These are phyloP conservation scores for Arthrobotrys iridis DNA, from an alignment of 2,329 filamentous ascomycete genomes.

Conservation along the genomic window DNA sequence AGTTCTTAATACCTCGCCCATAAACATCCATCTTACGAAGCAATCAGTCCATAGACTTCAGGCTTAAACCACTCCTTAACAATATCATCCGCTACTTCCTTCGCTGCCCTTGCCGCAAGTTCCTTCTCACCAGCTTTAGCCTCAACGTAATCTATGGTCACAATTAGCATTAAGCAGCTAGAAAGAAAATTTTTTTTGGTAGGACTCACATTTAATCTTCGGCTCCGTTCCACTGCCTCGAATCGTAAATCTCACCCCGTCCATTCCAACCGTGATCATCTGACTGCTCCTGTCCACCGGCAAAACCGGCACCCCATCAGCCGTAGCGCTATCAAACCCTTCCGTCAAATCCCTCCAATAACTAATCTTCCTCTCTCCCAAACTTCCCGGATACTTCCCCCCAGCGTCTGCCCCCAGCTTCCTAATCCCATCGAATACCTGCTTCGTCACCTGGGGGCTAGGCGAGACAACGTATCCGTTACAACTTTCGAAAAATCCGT, in stretches of 20 bases:
- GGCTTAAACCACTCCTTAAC: constrained; percentile 66
- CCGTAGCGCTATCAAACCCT: constrained; percentile 69
- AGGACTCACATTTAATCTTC: constrained; percentile 69
- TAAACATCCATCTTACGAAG: background rate
- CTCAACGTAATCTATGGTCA: constrained; percentile 65
- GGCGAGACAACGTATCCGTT: constrained; percentile 73
- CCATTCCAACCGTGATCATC: constrained; percentile 73
- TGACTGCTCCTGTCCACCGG: constrained; percentile 69
- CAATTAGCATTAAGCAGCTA: background rate
- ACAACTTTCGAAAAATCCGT: constrained; percentile 71
- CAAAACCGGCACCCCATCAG: constrained; percentile 66
- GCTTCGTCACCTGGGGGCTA: constrained; percentile 65
- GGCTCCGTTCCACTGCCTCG: constrained; percentile 73
- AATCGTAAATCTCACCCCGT: constrained; percentile 70
- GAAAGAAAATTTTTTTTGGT: background rate
- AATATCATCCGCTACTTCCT: constrained; percentile 64
- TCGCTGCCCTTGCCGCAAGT: constrained; percentile 63
- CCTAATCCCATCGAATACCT: constrained; percentile 69
- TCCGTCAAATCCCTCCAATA: constrained; percentile 72
- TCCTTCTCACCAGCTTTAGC: constrained; percentile 62
- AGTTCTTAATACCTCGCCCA: background rate
- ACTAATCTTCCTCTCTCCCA: constrained; percentile 67
- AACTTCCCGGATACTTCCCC: constrained; percentile 62
- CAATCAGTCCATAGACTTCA: constrained; percentile 56
- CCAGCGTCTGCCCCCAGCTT: constrained; percentile 58